Conservation (phyloP, 2,329 filamentous ascomycete species). For the Aspergillus udagawae region DNA sequence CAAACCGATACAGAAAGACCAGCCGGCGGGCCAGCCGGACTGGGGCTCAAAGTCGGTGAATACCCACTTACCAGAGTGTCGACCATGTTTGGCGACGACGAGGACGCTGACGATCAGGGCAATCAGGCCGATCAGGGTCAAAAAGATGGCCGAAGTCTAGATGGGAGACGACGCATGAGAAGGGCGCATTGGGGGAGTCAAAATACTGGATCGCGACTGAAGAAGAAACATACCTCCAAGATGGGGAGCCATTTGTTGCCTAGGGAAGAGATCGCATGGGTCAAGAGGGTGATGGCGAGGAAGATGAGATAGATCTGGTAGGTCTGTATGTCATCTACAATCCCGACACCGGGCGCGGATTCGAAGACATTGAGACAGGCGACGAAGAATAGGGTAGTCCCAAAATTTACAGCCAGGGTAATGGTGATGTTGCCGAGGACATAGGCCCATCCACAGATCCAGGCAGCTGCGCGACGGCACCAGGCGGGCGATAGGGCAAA, state of each 20-base stretch:
- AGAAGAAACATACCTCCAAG: conserved; percentile 58
- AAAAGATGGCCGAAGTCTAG: conserved; percentile 72
- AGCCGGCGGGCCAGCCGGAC: conserved; percentile 66
- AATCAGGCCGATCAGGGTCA: conserved; percentile 60
- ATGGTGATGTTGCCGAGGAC: conserved; percentile 77
- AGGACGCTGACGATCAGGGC: conserved; percentile 66
- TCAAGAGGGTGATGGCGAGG: conserved; percentile 63
- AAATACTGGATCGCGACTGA: not conserved
- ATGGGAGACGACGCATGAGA: conserved; percentile 32
- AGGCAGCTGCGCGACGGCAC: conserved; percentile 62
- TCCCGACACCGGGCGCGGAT: conserved; percentile 41
- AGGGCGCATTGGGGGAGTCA: conserved; percentile 7
- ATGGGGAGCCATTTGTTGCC: conserved; percentile 53
- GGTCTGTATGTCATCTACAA: conserved; percentile 52
- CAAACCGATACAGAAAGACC: conserved; percentile 68
- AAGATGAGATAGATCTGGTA: conserved; percentile 68
- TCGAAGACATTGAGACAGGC: conserved; percentile 55
- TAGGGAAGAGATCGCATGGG: conserved; percentile 49
- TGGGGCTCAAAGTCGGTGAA: conserved; percentile 51
- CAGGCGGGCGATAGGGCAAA: conserved; percentile 61
- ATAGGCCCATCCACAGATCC: conserved; percentile 69
- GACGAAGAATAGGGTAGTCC: conserved; percentile 54
- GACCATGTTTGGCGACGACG: conserved; percentile 64
- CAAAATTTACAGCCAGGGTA: conserved; percentile 70
- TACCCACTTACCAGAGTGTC: conserved; percentile 59